phyloP scores from a whole-genome alignment of 2,329 filamentous ascomycete species.

The Coniochaeta ligniaria region DNA sequence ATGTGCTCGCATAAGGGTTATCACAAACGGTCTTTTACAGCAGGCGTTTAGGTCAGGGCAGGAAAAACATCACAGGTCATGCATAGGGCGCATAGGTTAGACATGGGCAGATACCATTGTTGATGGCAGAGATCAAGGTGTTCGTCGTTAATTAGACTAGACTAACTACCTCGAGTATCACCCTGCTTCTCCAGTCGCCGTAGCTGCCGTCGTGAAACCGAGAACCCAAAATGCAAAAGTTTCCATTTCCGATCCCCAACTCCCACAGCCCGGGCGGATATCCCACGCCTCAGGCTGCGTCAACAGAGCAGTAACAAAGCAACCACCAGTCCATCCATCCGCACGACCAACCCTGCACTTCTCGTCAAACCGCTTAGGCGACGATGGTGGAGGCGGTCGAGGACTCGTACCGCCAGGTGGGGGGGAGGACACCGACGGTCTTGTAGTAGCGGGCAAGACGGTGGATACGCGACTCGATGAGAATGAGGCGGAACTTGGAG shows the following conservation, averaged over 20 bases:
- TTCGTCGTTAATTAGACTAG: background rate
- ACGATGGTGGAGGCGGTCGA: conserved; percentile 93
- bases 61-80: background rate
- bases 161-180: background rate
- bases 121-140: background rate
- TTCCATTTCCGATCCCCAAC: conserved; percentile 30
- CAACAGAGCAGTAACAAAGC: background rate
- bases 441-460: conserved; percentile 98
- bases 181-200: background rate
- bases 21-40: background rate
- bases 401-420: conserved; percentile 98
- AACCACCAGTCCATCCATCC: conserved; percentile 13
- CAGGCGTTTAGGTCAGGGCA: background rate
- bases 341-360: conserved; percentile 10
- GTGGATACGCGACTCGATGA: conserved; percentile 99
- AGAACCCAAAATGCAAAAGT: background rate
- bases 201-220: background rate
- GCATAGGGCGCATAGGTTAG: background rate
- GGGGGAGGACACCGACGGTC: conserved; percentile 76
- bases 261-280: conserved; percentile 17
- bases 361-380: conserved; percentile 53
- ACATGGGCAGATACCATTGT: background rate
- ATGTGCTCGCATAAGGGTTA: no score
- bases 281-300: background rate
- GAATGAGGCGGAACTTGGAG: conserved; percentile 99